Conservation (phyloP, 306 rosid genomes). For the Spatholobus suberectus region DNA sequence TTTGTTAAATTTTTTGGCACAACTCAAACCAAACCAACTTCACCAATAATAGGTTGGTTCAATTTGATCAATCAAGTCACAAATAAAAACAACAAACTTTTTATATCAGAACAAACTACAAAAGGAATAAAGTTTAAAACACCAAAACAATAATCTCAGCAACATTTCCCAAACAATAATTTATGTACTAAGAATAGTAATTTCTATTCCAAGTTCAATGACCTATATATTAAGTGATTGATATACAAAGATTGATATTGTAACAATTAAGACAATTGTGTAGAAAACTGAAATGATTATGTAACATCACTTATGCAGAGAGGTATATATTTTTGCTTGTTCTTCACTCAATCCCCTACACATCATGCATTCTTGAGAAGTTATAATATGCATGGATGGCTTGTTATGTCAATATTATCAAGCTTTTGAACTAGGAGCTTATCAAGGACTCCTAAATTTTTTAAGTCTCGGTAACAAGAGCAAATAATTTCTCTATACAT, state of each 20-base stretch:
- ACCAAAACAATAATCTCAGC: conserved; percentile 24
- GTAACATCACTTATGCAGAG: too few species aligned
- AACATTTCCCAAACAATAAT: conserved; percentile 20
- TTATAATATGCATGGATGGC: conserved; percentile 89
- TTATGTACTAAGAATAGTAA: not conserved
- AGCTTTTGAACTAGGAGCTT: conserved; percentile 85
- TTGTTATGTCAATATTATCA: conserved; percentile 82
- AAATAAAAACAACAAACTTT: too few species aligned
- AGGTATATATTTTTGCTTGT: conserved; percentile 52
- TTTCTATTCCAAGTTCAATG: not conserved
- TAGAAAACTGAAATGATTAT: too few species aligned
- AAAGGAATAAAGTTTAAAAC: conserved; percentile 35
- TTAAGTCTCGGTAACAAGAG: conserved; percentile 70
- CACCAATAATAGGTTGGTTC: too few species aligned
- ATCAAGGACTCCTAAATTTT: conserved; percentile 71
- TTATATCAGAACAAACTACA: too few species aligned
- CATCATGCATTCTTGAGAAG: conserved; percentile 74
- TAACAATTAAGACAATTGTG: too few species aligned
- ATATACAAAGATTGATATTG: conserved; percentile 6
- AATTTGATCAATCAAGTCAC: too few species aligned
- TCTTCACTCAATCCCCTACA: conserved; percentile 69
- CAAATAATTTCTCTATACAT: conserved; percentile 59
- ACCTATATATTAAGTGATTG: conserved; percentile 18
- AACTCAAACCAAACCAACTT: too few species aligned
- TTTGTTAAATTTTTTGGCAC: too few species aligned